Evolutionary conservation across 345 rosid species (phyloP), one percentile per base, ranked within the genome.

Genomic region (Gossypium arboreum): DNA sequence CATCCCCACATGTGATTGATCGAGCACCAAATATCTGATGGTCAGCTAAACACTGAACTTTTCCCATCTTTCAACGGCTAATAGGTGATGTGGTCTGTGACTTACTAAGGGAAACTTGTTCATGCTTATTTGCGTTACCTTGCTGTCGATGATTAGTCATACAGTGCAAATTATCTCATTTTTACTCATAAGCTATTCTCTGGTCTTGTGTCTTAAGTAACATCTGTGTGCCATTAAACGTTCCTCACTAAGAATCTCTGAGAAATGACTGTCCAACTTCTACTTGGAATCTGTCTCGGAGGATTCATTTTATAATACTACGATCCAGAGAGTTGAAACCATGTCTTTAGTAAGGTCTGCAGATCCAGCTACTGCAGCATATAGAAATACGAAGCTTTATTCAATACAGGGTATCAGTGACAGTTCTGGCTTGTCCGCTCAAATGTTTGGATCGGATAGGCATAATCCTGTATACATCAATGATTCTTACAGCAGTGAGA

Each of bases 331-430:
- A 60, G 52, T 75, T 0, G 70, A 76, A 76, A 74, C 73, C 65
- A 90, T 90, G 97, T 90, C 97, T 54, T 68, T 92, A 75, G 87
- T 92, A 71, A 87, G 90, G 75, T 82, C 95, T 24, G 79, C 82
- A 47, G 91, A 92, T 79, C 85, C 85, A 74, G 82, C 93, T 17
- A 70, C 88, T 9, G 51, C 88, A 45, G 45, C 92, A 25, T 88
- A 82, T 71, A 77, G 86, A 81, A 87, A 88, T 82, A 83, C 87
- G 0, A 84, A 87, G 77, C 84, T 87, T 24, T 89, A 85, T 80
- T 68, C 95, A 0, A 79, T 87, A 43, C 87, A 85, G 62, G 91
- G 88, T 48, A 75, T 81, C 78, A 77, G 64, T 73, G 85, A 73
- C 44, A 73, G 50, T 74, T 76, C 90, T 78, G 84, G 80, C 62